phyloP scores from a whole-genome alignment of 257 asterid genomes.

The Solanum dulcamara region DNA sequence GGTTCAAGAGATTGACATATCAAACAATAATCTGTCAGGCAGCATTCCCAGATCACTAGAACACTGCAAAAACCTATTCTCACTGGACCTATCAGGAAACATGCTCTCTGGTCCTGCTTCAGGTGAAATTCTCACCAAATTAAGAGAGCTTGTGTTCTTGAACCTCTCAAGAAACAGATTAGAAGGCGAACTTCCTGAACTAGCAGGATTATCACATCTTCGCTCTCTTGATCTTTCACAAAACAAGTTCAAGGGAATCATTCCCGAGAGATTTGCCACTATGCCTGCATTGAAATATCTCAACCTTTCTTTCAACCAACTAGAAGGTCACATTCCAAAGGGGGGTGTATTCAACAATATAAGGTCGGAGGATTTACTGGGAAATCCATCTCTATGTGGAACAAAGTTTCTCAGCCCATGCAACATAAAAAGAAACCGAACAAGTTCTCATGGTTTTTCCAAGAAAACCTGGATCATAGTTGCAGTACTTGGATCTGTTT shows the following conservation, averaged over 20 bases:
- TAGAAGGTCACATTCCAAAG: slow-evolving; percentile 54
- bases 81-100: slow-evolving; percentile 58
- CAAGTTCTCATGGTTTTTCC: slow-evolving; percentile 5
- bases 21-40: slow-evolving; percentile 53
- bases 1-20: slow-evolving; percentile 66
- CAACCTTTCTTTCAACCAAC: slow-evolving; percentile 65
- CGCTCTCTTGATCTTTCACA: slow-evolving; percentile 47
- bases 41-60: slow-evolving; percentile 35
- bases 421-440: background rate
- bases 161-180: slow-evolving; percentile 59
- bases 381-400: slow-evolving; percentile 65
- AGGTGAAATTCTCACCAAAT: slow-evolving; percentile 26
- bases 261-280: slow-evolving; percentile 39
- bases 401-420: slow-evolving; percentile 20
- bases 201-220: slow-evolving; percentile 27
- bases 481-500: slow-evolving; percentile 22
- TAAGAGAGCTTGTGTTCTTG: slow-evolving; percentile 28
- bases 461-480: slow-evolving; percentile 24
- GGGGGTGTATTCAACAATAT: slow-evolving; percentile 28
- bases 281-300: slow-evolving; percentile 38
- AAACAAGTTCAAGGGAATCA: slow-evolving; percentile 52
- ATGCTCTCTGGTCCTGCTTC: slow-evolving; percentile 35
- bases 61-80: slow-evolving; percentile 45
- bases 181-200: slow-evolving; percentile 44
- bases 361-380: slow-evolving; percentile 21